These are phyloP conservation scores for Scheffersomyces insectosa DNA, from an alignment of 1,139 yeast species.

Conservation along the genomic window DNA sequence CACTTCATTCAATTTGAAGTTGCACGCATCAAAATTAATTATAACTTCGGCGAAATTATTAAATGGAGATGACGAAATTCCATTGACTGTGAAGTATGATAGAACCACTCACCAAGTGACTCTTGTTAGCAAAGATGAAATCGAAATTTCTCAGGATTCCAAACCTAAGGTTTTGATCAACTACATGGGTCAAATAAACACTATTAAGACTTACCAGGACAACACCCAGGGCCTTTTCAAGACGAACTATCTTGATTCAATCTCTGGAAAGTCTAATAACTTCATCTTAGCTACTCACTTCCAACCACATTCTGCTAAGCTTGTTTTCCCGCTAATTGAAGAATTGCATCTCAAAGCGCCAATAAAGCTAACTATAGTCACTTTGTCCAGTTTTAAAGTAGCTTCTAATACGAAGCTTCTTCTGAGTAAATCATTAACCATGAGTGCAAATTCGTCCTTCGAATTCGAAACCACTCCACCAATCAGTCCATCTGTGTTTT, in stretches of 20 bases:
- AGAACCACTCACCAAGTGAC: slow-evolving; percentile 36
- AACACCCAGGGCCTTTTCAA: slow-evolving; percentile 67
- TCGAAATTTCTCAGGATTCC: slow-evolving; percentile 1
- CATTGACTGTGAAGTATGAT: slow-evolving; percentile 35
- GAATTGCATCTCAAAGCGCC: slow-evolving; percentile 57
- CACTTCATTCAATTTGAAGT: slow-evolving; percentile 24
- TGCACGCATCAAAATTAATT: slow-evolving; percentile 45
- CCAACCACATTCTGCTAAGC: slow-evolving; percentile 65
- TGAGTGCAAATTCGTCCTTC: slow-evolving; percentile 29
- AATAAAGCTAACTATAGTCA: slow-evolving; percentile 47
- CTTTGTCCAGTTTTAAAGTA: slow-evolving; percentile 47
- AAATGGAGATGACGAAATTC: slow-evolving; percentile 12
- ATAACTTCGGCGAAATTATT: slow-evolving; percentile 27
- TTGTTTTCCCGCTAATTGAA: slow-evolving; percentile 66
- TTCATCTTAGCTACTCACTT: slow-evolving; percentile 65
- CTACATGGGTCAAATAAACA: slow-evolving; percentile 58
- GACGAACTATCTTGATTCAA: slow-evolving; percentile 57
- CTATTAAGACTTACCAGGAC: slow-evolving; percentile 57
- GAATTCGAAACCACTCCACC: slow-evolving; percentile 55
- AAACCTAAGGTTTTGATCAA: slow-evolving; percentile 8
- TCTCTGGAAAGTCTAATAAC: slow-evolving; percentile 47
- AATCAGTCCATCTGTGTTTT: slow-evolving; percentile 62
- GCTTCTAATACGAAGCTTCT: slow-evolving; percentile 47
- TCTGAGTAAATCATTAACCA: slow-evolving; percentile 17
- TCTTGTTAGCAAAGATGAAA: slow-evolving; percentile 13